These are phyloP conservation scores for Camellia lanceoleosa DNA, from an alignment of 148 eudicot genomes.

Conservation along the genomic window DNA sequence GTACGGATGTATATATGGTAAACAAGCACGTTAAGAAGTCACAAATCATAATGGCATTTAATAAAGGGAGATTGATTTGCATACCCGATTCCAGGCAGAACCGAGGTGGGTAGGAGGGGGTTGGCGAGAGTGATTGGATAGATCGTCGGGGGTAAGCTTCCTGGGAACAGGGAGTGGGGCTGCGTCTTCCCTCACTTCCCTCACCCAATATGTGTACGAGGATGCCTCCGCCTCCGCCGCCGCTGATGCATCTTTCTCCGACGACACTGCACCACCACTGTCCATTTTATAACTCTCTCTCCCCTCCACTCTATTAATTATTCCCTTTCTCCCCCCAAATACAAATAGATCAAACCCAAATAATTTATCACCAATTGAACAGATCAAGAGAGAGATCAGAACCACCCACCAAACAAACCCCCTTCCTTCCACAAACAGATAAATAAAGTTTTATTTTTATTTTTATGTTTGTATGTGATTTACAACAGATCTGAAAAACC, in stretches of 20 bases:
- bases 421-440: too few relatives aligned
- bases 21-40: neutral
- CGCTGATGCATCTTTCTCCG: conserved; percentile 29
- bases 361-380: neutral
- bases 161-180: conserved; percentile 78
- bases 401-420: too few relatives aligned
- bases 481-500: neutral
- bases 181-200: conserved; percentile 57
- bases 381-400: neutral
- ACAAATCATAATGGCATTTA: too few relatives aligned
- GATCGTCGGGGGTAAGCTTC: conserved; percentile 51
- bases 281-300: neutral
- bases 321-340: neutral
- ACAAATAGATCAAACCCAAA: neutral
- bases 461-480: neutral
- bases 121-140: conserved; percentile 24
- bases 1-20: neutral
- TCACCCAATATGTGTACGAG: conserved; percentile 87
- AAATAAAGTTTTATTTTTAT: too few relatives aligned
- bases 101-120: conserved; percentile 49
- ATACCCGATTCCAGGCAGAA: conserved; percentile 84
- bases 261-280: conserved; percentile 7
- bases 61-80: too few relatives aligned
- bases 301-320: neutral
- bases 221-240: conserved; percentile 28